Conservation (phyloP, 2,329 filamentous ascomycete species). For the Stenocarpella maydis region DNA sequence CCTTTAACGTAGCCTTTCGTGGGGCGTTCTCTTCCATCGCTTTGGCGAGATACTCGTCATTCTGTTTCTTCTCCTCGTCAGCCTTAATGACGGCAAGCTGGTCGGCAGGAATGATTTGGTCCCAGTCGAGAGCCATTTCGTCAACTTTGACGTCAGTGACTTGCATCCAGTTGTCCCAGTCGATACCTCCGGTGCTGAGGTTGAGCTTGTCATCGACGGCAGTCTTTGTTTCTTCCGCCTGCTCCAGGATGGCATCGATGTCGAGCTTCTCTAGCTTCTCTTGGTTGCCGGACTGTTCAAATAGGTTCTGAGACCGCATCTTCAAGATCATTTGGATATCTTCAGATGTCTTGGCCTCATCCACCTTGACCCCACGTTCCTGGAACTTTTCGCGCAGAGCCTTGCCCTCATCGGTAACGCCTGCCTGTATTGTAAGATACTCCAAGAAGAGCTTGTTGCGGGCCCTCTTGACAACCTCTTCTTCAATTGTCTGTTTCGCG, state of each 20-base stretch:
- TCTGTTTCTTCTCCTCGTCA: constrained; percentile 84
- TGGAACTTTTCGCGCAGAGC: constrained; percentile 78
- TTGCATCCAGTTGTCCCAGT: constrained; percentile 94
- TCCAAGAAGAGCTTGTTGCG: constrained; percentile 98
- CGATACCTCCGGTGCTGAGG: constrained; percentile 85
- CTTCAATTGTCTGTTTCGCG: constrained; percentile 97
- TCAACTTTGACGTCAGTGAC: constrained; percentile 98
- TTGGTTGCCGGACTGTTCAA: constrained; percentile 96
- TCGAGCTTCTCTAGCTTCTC: constrained; percentile 96
- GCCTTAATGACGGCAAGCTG: constrained; percentile 89
- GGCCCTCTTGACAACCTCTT: constrained; percentile 94
- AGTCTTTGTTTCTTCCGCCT: constrained; percentile 96
- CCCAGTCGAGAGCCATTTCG: constrained; percentile 83
- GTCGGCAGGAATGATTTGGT: constrained; percentile 96
- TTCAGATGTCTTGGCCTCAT: constrained; percentile 88
- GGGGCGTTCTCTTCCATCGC: constrained; percentile 87
- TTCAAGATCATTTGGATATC: constrained; percentile 97
- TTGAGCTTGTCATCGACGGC: constrained; percentile 92
- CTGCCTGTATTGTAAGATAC: constrained; percentile 95
- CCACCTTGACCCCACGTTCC: constrained; percentile 76
- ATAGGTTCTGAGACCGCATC: constrained; percentile 98
- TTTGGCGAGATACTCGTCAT: constrained; percentile 83
- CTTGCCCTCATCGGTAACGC: constrained; percentile 94
- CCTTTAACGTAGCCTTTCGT: constrained; percentile 73
- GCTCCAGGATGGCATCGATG: constrained; percentile 95